Evolutionary conservation across 78 protist species (phyloP), one percentile per base, ranked within the genome.

Genomic region (Anaeramoeba flamelloides): DNA sequence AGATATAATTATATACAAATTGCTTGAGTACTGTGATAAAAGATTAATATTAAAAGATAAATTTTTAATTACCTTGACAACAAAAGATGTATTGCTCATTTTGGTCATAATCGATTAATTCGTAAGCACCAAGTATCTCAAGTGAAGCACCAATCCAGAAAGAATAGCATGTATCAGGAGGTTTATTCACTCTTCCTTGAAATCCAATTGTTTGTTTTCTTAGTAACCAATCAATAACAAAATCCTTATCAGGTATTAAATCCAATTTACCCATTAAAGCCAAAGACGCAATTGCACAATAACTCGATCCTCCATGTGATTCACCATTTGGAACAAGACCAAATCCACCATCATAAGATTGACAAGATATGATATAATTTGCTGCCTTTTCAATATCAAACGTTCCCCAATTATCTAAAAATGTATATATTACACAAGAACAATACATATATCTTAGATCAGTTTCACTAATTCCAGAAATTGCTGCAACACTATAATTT

Each of bases 101-200:
- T 53, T 53, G 69, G 8, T 53, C 69, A 53, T 26, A 53, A 53
- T 53, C 69, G 8, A 53, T 53, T 53, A 53, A 53, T 26, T 53
- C 69, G 17, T 26, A 53, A 26, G 17, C 69, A 53, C 17, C 17
- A 53, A 74, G 75, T 30, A 81, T 36, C 17, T n/a, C 40, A 36
- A 84, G 79, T 17, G 84, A 40, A 26, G 78, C 86, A 3, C 86
- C 82, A 37, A 77, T 0, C 87, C 87, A 84, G 1, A 36, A 84
- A 8, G 69, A 39, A 38, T 84, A 84, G 78, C 87, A 84, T 39
- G 87, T 83, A 76, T 84, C 87, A 69, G 41, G 84, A 8, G 33
- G 39, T 77, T 84, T 84, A 76, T 36, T 36, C 17, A 74, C 36
- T 8, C 87, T 75, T 3, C 87, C 87, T 41, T 81, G 76, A 38